Base-by-base conservation (phyloP, 768 basidiomycete genomes). In the Boletus rufocinnamomeus region DNA sequence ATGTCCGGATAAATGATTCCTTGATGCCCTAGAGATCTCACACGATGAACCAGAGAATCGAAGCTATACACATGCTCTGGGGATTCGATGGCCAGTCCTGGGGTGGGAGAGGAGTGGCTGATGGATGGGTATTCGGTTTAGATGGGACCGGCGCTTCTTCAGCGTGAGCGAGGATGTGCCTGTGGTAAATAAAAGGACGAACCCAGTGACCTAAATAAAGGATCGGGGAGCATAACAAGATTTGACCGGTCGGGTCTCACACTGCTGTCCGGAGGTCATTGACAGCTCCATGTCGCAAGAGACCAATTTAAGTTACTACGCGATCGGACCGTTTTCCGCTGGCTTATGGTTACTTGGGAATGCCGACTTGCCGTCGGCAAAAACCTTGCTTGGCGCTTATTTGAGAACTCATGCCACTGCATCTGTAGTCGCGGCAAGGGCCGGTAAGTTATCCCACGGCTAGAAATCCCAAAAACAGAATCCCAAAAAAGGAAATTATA, bases 131-230 rank as follows among this genome's bases (percentile, higher is more conserved):
- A 52, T 28, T 23, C 43, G 50, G 53, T 25, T 47, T 34, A 40
- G 41, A 19, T 45, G 52, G 47, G 28, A 37, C n/a, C 19, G 25
- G 10, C 17, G 25, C 40, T 54, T 34, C 6, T 49, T 56, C 4
- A 38, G 44, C 30, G 55, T 37, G 55, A 59, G 61, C n/a, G 48
- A 45, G 57, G 47, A 49, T 11, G 40, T 10, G 5, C 40, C 21
- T 53, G 57, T 45, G 51, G 27, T 27, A 32, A 34, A 54, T 47
- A 46, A 41, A 49, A 49, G 2, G 37, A 37, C 45, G 14, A 11
- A 54, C 47, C 43, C 10, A 5, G 4, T 35, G 34, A 56, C 47
- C 64, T 44, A 66, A 57, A 66, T 59, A 47, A 53, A 63, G 56
- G 50, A 30, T 25, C 21, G 23, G 30, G 40, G 7, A 49, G 1